Evolutionary conservation across 345 rosid species (phyloP), one percentile per base, ranked within the genome.

Genomic region (Hypericum androsaemum): DNA sequence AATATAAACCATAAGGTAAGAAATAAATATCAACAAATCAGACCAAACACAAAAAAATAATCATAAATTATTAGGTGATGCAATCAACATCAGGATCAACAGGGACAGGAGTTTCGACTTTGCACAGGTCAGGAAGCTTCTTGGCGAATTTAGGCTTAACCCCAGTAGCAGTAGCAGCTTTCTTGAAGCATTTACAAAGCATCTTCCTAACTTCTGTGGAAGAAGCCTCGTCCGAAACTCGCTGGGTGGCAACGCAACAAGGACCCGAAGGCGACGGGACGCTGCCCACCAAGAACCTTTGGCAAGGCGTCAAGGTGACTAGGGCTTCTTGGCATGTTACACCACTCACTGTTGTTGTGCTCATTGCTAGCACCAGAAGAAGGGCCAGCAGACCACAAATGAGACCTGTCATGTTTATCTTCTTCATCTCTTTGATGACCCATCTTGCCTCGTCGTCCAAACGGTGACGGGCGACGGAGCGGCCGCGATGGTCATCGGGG

Each of bases 31-130:
- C 4, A 22, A 22, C 32, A 22, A 22, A 22, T 4, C 32, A 22
- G 4, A 22, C 32, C 32, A 1, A 22, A 22, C n/a, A 22, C 1
- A 22, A 22, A 22, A 22, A 22, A 22, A 22, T 1, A 22, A 22
- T 22, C 32, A 22, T 22, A 22, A 28, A 14, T 43, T 0, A 12
- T 65, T 52, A 68, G 73, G 14, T 68, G 62, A 13, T 41, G 55
- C 70, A 72, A 10, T 68, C 62, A 3, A 61, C 15, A 1, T n/a
- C 8, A 0, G 77, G 73, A 45, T 22, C 64, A 17, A 64, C 42
- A 7, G 73, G 67, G 13, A 61, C 64, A 0, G 60, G 43, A 37
- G 47, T 36, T 8, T 32, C 7, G 39, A 72, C 39, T 39, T 59
- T 47, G 42, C 77, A 68, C 3, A 12, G 0, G 0, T 32, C 58